phyloP scores from a whole-genome alignment of 192 early-diverging fungal species.

The Spinellus fusiger region DNA sequence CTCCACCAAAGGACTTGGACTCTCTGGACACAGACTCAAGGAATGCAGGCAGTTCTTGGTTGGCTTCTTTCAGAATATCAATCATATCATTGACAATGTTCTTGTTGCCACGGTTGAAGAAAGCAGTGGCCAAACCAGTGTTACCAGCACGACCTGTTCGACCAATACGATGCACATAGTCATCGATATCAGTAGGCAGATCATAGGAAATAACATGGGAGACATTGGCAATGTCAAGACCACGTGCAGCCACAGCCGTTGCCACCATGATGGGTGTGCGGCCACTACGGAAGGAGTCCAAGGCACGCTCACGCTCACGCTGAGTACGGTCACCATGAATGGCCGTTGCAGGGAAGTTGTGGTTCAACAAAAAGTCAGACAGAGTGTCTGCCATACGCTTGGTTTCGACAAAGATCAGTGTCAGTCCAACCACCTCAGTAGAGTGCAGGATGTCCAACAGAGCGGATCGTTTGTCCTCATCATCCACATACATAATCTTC shows the following conservation, averaged over 20 bases:
- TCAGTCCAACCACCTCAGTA: slow-evolving; percentile 58
- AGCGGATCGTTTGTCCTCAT: slow-evolving; percentile 89
- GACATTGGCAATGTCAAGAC: slow-evolving; percentile 86
- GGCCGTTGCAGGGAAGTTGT: slow-evolving; percentile 71
- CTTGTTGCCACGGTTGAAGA: slow-evolving; percentile 90
- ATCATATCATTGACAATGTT: slow-evolving; percentile 78
- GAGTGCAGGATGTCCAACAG: slow-evolving; percentile 80
- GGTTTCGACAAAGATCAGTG: slow-evolving; percentile 96
- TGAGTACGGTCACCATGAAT: slow-evolving; percentile 71
- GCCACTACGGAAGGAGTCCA: slow-evolving; percentile 57
- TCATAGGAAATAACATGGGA: slow-evolving; percentile 87
- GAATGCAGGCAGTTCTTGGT: slow-evolving; percentile 89
- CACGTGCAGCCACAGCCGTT: slow-evolving; percentile 85
- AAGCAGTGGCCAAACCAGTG: slow-evolving; percentile 87
- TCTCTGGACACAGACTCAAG: slow-evolving; percentile 69
- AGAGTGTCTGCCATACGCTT: slow-evolving; percentile 93
- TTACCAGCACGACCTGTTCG: slow-evolving; percentile 96
- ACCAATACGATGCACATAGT: slow-evolving; percentile 84
- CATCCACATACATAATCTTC: slow-evolving; percentile 88
- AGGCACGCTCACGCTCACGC: slow-evolving; percentile 60
- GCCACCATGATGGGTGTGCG: slow-evolving; percentile 70
- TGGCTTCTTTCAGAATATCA: slow-evolving; percentile 87
- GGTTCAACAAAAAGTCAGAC: slow-evolving; percentile 72
- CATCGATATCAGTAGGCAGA: slow-evolving; percentile 74
- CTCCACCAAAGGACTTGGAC: slow-evolving; percentile 22